Percentiles rank a stretch among this genome's conserved stretches.
Evolutionary conservation across 441 rosid genomes (phyloP).

Genomic region (Gossypium schwendimanii): DNA sequence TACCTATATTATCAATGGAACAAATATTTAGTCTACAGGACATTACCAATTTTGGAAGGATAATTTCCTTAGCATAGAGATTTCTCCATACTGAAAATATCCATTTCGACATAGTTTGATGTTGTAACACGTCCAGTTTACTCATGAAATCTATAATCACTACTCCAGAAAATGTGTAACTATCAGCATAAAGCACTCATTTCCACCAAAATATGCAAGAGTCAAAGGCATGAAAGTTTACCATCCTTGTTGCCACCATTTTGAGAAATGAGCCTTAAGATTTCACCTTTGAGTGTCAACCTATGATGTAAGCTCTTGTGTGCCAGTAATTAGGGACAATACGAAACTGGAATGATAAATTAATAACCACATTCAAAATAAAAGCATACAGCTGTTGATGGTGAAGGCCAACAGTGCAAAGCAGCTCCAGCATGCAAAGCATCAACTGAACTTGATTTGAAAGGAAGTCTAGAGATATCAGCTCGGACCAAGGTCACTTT

Average conservation of each 20-base stretch:
- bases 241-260: not conserved
- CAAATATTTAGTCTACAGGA: too few relatives aligned
- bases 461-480: constrained; percentile 79
- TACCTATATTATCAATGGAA: not conserved
- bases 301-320: not conserved
- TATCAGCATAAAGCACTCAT: not conserved
- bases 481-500: constrained; percentile 71
- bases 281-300: not conserved
- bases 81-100: not conserved
- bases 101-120: not conserved
- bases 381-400: not conserved
- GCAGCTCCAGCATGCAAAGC: constrained; percentile 93
- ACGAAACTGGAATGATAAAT: not conserved
- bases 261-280: not conserved
- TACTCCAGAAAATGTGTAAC: not conserved
- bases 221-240: not conserved
- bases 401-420: constrained; percentile 73
- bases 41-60: not conserved
- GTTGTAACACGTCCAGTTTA: not conserved
- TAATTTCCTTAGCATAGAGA: not conserved
- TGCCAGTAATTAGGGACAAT: not conserved
- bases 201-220: not conserved
- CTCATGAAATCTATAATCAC: not conserved
- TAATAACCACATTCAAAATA: not conserved
- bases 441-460: constrained; percentile 60